A percentile compares a stretch with the other conserved stretches of the same genome.
Conservation (phyloP, 768 basidiomycete species). For the Gautieria morchelliformis region DNA sequence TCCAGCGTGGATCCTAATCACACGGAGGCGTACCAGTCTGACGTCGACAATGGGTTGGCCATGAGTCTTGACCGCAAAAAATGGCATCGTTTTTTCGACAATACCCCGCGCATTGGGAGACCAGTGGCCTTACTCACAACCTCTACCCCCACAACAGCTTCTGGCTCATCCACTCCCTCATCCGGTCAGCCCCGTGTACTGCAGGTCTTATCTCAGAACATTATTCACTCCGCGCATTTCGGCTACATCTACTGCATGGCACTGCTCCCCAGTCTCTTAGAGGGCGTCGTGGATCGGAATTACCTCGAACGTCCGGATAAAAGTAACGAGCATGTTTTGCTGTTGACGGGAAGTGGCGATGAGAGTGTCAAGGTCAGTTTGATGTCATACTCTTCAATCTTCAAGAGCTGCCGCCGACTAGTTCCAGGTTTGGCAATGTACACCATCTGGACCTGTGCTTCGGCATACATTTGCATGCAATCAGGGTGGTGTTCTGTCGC, state of each 20-base stretch:
- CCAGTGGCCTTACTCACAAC: background rate
- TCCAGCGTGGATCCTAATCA: background rate
- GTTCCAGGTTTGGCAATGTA: conserved; percentile 59
- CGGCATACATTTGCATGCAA: conserved; percentile 61
- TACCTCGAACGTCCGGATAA: background rate
- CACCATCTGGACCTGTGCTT: conserved; percentile 33
- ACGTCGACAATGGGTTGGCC: background rate
- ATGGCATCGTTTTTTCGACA: conserved; percentile 74
- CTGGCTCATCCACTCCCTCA: background rate
- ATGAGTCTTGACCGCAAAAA: conserved; percentile 9
- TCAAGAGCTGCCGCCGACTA: background rate
- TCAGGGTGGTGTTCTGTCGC: conserved; percentile 75
- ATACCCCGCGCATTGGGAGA: conserved; percentile 9
- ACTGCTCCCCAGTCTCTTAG: conserved; percentile 31
- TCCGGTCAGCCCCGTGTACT: conserved; percentile 22
- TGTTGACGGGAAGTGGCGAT: conserved; percentile 87
- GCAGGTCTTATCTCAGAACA: conserved; percentile 55
- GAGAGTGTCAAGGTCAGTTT: conserved; percentile 69
- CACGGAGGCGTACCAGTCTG: background rate
- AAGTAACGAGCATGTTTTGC: conserved; percentile 22
- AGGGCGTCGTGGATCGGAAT: conserved; percentile 23
- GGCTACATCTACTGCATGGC: conserved; percentile 89
- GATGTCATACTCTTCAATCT: background rate
- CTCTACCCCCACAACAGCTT: background rate
- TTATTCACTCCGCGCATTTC: conserved; percentile 84